phyloP scores from a whole-genome alignment of 2,329 filamentous ascomycete genomes.

The Fusarium sp. region DNA sequence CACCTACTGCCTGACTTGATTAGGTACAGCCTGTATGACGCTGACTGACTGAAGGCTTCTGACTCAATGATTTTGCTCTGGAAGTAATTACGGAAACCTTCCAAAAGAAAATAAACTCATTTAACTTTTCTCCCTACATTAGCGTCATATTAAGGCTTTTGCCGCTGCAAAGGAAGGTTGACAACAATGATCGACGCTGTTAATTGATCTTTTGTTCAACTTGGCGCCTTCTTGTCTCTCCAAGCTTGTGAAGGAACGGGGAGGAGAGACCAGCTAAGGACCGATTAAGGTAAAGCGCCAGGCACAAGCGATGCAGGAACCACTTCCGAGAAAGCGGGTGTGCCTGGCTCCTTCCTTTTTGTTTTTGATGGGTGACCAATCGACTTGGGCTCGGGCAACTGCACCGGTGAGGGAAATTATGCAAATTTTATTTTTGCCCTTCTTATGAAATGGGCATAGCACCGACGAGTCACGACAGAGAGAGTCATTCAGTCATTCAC shows the following conservation, averaged over 20 bases:
- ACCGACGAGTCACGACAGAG: conserved; percentile 7
- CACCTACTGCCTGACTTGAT: not conserved
- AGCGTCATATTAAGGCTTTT: conserved; percentile 20
- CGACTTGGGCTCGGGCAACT: not conserved
- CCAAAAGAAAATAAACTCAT: conserved; percentile 23
- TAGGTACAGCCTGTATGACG: not conserved
- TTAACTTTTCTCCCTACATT: conserved; percentile 35
- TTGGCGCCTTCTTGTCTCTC: conserved; percentile 9
- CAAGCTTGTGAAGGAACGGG: not conserved
- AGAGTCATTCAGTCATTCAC: conserved; percentile 16
- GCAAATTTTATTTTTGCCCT: conserved; percentile 47
- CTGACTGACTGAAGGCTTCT: not conserved
- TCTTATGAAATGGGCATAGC: conserved; percentile 21
- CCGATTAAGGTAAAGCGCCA: conserved; percentile 38
- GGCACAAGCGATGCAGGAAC: conserved; percentile 46
- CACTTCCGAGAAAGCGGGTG: conserved; percentile 30
- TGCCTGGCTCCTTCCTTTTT: conserved; percentile 20
- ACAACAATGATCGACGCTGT: conserved; percentile 16
- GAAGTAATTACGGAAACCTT: conserved; percentile 13
- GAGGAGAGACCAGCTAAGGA: not conserved
- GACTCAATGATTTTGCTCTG: not conserved
- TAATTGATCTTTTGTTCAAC: conserved; percentile 5
- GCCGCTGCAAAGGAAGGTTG: conserved; percentile 6
- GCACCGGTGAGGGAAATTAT: conserved; percentile 43
- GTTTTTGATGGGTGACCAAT: conserved; percentile 7